A percentile compares a stretch with the other conserved stretches of the same genome.
phyloP scores from a whole-genome alignment of 768 basidiomycete genomes.

The Tephrocybe sp. region DNA sequence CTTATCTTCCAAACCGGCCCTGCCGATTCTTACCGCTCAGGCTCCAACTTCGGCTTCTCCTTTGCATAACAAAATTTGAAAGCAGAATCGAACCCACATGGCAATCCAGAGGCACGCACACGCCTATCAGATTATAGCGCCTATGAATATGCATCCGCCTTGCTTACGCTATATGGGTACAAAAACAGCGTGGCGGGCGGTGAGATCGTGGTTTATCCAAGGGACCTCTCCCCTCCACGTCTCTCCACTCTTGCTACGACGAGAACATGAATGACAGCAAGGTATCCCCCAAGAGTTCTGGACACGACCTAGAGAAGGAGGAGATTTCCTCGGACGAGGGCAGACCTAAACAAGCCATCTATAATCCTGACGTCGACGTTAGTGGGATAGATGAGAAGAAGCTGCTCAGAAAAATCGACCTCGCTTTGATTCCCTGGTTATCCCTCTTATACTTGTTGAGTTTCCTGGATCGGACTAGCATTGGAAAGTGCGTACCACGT shows the following conservation, averaged over 20 bases:
- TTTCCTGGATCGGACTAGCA: conserved; percentile 54
- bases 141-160: not conserved
- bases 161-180: not conserved
- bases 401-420: conserved; percentile 67
- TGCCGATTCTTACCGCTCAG: conserved; percentile 2
- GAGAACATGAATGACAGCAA: conserved; percentile 11
- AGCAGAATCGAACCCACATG: conserved; percentile 4
- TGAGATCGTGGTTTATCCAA: not conserved
- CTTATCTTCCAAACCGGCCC: not conserved
- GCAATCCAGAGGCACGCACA: not conserved
- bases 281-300: conserved; percentile 13
- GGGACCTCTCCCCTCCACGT: conserved; percentile 4
- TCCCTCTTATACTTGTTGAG: conserved; percentile 75
- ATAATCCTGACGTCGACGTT: conserved; percentile 52
- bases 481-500: conserved; percentile 43
- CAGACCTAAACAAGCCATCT: conserved; percentile 25
- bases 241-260: conserved; percentile 6
- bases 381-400: conserved; percentile 66
- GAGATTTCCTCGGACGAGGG: conserved; percentile 22
- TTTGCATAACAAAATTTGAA: not conserved
- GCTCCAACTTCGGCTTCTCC: conserved; percentile 3
- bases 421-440: conserved; percentile 66
- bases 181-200: conserved; percentile 3
- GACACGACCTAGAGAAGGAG: conserved; percentile 28
- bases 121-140: conserved; percentile 1